Evolutionary conservation across 2,329 filamentous ascomycete genomes (phyloP), one percentile per base, ranked within the genome.

Genomic region (Geosmithia flava): DNA sequence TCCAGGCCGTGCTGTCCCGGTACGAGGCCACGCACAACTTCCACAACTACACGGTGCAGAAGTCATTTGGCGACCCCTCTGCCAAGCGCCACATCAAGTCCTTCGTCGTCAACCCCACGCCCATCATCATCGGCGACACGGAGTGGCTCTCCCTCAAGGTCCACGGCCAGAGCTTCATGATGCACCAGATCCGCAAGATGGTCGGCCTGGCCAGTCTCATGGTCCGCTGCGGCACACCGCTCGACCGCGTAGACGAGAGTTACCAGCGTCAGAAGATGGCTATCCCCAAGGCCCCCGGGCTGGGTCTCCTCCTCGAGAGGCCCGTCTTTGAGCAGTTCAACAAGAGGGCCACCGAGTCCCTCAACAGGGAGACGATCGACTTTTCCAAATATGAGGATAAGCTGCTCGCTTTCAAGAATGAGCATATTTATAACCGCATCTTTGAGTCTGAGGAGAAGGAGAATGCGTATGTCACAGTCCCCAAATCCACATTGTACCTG

Each of bases 121-220:
- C 89, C 1, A 83, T 95, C 58, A 80, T 89, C 59, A 94, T 95
- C 65, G 80, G 87, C 63, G 82, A 91, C 60, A 96, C 89, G 2
- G 86, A 98, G 70, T 98, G 93, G 93, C 74, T 98, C 4, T 93
- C 85, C 42, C 74, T 97, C 55, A 95, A 95, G 63, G 90, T 98
- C 20, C 93, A 98, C 65, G 93, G 93, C 0, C 93, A 98, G 67
- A 91, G 85, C 60, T 98, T 98, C 75, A 98, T 98, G 93, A 98
- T 98, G 93, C 93, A 98, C 66, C 93, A 98, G 69, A 98, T 98
- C 65, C 84, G 93, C 59, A 98, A 97, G 68, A 97, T 98, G 93
- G 87, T 98, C 16, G 88, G 87, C 49, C 89, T 98, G 84, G 87
- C 81, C 8, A 81, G 87, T 33, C 73, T 98, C 51, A 72, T 91